Conservation (phyloP, 495 filamentous ascomycete genomes). For the Podospora didyma region DNA sequence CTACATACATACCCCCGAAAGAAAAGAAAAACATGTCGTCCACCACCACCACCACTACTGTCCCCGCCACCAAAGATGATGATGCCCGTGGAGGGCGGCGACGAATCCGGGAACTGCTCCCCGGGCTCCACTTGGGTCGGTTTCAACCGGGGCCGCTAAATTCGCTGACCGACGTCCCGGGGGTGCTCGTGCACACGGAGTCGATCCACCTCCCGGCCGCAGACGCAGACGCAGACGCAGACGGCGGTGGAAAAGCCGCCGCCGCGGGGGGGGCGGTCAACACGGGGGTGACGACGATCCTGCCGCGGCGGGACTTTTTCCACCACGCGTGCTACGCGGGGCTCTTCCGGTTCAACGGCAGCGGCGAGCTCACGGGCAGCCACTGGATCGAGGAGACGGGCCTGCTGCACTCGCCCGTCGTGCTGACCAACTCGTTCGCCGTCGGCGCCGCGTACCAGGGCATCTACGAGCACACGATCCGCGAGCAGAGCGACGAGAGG, state of each 20-base stretch:
- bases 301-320: slow-evolving; percentile 46
- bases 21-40: too few species aligned
- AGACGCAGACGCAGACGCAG: too few species aligned
- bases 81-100: too few species aligned
- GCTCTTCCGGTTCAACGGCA: slow-evolving; percentile 51
- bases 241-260: too few species aligned
- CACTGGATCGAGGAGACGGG: slow-evolving; percentile 53
- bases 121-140: slow-evolving; percentile 32
- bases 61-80: too few species aligned
- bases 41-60: too few species aligned
- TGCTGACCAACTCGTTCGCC: slow-evolving; percentile 48
- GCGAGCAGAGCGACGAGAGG: slow-evolving; percentile 28
- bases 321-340: slow-evolving; percentile 46
- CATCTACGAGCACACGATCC: slow-evolving; percentile 44
- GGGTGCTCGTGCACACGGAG: slow-evolving; percentile 45
- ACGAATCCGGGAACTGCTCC: slow-evolving; percentile 44
- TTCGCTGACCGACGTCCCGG: slow-evolving; percentile 48
- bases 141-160: slow-evolving; percentile 42
- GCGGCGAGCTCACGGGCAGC: slow-evolving; percentile 49
- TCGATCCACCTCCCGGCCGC: slow-evolving; percentile 33
- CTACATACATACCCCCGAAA: too few species aligned
- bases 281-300: slow-evolving; percentile 49
- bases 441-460: slow-evolving; percentile 47
- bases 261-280: slow-evolving; percentile 39
- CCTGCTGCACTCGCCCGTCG: slow-evolving; percentile 43